Conservation (phyloP, 2,329 filamentous ascomycete genomes). For the Basipetospora chlamydospora region DNA sequence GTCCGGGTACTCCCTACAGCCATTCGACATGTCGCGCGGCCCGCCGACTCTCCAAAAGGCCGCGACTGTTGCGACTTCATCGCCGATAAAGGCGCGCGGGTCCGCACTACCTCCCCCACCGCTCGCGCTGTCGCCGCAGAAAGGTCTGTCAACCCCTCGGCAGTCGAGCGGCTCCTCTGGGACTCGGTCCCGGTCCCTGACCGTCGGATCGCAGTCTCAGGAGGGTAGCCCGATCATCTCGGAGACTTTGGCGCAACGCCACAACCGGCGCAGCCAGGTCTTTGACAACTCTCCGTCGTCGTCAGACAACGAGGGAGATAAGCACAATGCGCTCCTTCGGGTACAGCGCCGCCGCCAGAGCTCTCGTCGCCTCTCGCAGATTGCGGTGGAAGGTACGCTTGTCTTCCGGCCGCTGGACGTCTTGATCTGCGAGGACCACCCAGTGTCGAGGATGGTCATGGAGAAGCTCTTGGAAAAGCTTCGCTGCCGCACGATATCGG, state of each 20-base stretch:
- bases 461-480: constrained; percentile 92
- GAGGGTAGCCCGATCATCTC: constrained; percentile 66
- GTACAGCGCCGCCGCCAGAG: constrained; percentile 92
- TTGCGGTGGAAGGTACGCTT: constrained; percentile 71
- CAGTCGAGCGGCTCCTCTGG: constrained; percentile 46
- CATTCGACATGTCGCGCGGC: constrained; percentile 57
- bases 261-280: constrained; percentile 85
- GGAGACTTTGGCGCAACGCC: constrained; percentile 57
- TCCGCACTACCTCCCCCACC: constrained; percentile 32
- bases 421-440: constrained; percentile 93
- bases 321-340: constrained; percentile 77
- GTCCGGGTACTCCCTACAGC: constrained; percentile 52
- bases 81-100: constrained; percentile 41
- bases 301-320: constrained; percentile 90
- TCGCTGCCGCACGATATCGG: constrained; percentile 84
- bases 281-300: constrained; percentile 96
- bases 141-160: constrained; percentile 43
- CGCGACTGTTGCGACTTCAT: constrained; percentile 36
- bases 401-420: constrained; percentile 85
- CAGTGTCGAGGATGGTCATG: constrained; percentile 96
- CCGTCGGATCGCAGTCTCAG: constrained; percentile 88
- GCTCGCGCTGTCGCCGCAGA: constrained; percentile 47
- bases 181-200: constrained; percentile 65
- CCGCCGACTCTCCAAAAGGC: constrained; percentile 46
- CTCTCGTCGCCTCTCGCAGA: constrained; percentile 83